These are phyloP conservation scores for Nepenthes mirabilis DNA, from an alignment of 148 eudicot species.

Conservation along the genomic window DNA sequence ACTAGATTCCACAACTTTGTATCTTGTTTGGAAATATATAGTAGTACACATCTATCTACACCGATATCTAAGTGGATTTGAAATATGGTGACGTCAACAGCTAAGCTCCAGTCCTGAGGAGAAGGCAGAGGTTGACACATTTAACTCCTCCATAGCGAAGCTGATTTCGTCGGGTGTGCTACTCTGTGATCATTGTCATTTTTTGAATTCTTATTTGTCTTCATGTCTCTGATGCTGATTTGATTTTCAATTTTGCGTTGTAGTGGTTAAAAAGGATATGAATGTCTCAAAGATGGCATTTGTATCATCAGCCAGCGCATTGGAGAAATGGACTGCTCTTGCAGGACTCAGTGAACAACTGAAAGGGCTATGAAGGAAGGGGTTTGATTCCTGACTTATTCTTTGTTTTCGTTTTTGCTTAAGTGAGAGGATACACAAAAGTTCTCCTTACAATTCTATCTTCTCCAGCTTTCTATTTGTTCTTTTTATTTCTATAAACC, in stretches of 20 bases:
- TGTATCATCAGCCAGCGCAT: conserved; percentile 75
- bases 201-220: neutral
- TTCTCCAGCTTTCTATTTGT: neutral
- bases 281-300: conserved; percentile 69
- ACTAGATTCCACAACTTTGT: neutral
- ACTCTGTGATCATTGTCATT: neutral
- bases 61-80: neutral
- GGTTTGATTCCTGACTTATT: neutral
- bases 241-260: conserved; percentile 1
- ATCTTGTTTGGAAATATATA: neutral
- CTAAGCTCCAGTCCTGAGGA: conserved; percentile 65
- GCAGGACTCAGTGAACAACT: conserved; percentile 64
- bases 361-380: conserved; percentile 60
- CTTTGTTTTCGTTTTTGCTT: neutral
- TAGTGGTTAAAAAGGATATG: conserved; percentile 55
- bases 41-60: neutral
- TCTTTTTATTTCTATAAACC: too few species aligned
- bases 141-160: conserved; percentile 56
- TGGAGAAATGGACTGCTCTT: conserved; percentile 83
- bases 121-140: conserved; percentile 50
- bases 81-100: conserved; percentile 18
- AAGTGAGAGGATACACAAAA: neutral
- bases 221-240: neutral
- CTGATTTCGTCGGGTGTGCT: conserved; percentile 64
- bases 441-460: neutral